Evolutionary conservation across 2,329 filamentous ascomycete species (phyloP), one percentile per base, ranked within the genome.

Genomic region (Pestalotiopsis sp.): DNA sequence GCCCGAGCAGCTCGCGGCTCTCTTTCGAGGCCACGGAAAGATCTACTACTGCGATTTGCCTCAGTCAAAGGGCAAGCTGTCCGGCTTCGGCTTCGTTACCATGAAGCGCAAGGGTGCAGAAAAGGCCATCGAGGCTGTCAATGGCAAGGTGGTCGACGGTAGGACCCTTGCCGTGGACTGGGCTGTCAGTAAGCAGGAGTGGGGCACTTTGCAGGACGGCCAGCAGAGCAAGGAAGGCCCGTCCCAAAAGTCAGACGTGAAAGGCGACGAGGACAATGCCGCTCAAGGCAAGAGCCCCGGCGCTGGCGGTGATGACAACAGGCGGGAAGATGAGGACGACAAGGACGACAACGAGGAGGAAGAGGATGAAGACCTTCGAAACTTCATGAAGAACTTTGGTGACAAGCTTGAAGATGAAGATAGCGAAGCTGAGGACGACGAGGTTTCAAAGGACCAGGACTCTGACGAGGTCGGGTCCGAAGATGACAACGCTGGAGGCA

Each of bases 71-170:
- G 88, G 88, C 20, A 91, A 90, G 77, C 88, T 97, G 71, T 88
- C 93, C 69, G 96, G 96, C 0, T 99, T 98, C 76, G 96, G 95
- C 4, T 98, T 99, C 76, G 91, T 99, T 69, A 92, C 95, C 12
- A 86, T 99, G 79, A 88, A 95, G 69, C 94, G 95, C 57, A 91
- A 87, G 76, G 95, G 98, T 79, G 95, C 96, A 0, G 93, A 98
- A 80, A 94, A 91, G 78, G 96, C 96, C 2, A 85, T 99, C 68
- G 90, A 92, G 69, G 90, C 87, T 25, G 85, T 98, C 73, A 99
- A 98, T 80, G 96, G 95, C 69, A 98, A 93, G 78, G 89, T 92
- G 70, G 87, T 99, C 23, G 95, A 97, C 78, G 96, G 95, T 2
- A 88, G 96, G 75, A 92, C 91, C 9, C 81, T 99, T 70, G 96